Conservation (phyloP, 2,329 filamentous ascomycete species). For the Pseudonectria foliicola region DNA sequence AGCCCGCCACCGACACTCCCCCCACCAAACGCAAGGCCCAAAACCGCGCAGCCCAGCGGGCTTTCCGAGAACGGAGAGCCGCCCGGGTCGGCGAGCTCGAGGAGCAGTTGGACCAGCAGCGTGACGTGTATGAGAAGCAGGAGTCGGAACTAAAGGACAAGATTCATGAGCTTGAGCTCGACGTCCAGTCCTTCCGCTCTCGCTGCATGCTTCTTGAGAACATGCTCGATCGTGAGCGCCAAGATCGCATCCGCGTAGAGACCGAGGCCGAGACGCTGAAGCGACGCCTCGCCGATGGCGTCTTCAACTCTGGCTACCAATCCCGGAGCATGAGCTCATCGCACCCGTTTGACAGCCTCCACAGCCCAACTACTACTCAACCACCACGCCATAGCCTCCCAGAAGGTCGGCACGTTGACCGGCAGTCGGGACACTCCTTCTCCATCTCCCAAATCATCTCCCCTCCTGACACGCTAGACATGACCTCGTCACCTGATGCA, state of each 20-base stretch:
- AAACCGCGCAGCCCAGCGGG: constrained; percentile 85
- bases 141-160: constrained; percentile 52
- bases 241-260: constrained; percentile 38
- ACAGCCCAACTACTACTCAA: constrained; percentile 21
- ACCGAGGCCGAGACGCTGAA: constrained; percentile 31
- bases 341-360: constrained; percentile 22
- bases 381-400: constrained; percentile 21
- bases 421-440: constrained; percentile 35
- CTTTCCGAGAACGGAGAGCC: constrained; percentile 80
- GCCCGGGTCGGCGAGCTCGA: constrained; percentile 74
- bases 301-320: constrained; percentile 20
- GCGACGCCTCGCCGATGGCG: constrained; percentile 22
- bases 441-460: constrained; percentile 53
- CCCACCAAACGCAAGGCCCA: constrained; percentile 91
- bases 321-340: constrained; percentile 20
- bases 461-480: constrained; percentile 38
- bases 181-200: constrained; percentile 58
- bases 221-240: constrained; percentile 52
- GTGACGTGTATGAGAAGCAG: constrained; percentile 48
- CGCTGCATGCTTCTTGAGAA: constrained; percentile 57
- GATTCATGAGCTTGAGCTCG: constrained; percentile 52
- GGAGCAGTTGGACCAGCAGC: constrained; percentile 57
- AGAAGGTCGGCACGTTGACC: constrained; percentile 18
- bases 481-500: constrained; percentile 20
- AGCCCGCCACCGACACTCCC: constrained; percentile 87